Evolutionary conservation across 2,329 filamentous ascomycete genomes (phyloP), one percentile per base, ranked within the genome.

Genomic region (Stagonosporopsis tanaceti): DNA sequence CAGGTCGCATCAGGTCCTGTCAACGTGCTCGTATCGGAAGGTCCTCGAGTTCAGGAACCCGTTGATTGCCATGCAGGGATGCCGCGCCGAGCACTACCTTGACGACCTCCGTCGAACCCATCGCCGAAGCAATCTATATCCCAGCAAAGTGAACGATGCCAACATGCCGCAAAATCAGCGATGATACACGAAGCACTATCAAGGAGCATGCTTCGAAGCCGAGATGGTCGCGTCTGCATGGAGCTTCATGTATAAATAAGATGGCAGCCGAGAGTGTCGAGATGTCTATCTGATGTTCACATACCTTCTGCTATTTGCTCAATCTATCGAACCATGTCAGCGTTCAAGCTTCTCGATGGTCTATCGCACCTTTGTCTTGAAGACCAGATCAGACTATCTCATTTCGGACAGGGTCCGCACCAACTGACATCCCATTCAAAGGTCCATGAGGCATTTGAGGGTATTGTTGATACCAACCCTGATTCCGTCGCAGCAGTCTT

Each of bases 401-500:
- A 59, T 4, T 71, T 69, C 53, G 71, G 70, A 15, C 65, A 63
- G 35, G 71, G 71, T 7, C 60, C 67, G 1, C 35, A 38, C 9
- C 53, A 63, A 17, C 14, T 55, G 20, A 51, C 65, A 4, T 63
- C 67, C 41, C 53, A 65, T 27, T 37, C 42, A 8, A 63, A 54
- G 15, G 63, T 71, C 9, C 70, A 74, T 27, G 46, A 59, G 20
- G 72, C 72, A 4, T 73, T 74, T 47, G 70, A 73, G 42, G 54
- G 42, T 20, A 64, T 63, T 12, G 71, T 66, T 8, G 64, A 70
- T 47, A 25, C 61, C 3, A 47, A 72, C 37, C 67, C 70, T 24
- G 47, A 53, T 24, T 52, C 51, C 1, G 58, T 65, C 45, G 71
- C 71, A 37, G 71, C 71, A 34, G 59, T 67, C 32, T 57, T 47